Conservation (phyloP, 768 basidiomycete species). For the Serendipita vermifera region DNA sequence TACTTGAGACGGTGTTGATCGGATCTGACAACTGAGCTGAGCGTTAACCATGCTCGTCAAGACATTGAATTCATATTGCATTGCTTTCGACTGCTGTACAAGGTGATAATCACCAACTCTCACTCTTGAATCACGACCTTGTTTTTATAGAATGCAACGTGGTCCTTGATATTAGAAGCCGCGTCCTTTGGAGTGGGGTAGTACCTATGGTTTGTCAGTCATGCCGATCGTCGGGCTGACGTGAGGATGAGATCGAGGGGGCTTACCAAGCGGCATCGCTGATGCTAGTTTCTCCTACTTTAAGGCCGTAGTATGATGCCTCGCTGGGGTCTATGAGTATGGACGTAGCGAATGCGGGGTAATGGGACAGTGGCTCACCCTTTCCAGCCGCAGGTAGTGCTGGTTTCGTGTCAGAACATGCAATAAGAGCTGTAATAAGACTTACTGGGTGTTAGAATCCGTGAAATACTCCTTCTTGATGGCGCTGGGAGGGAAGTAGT, state of each 20-base stretch:
- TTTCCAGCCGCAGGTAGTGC: conserved; percentile 57
- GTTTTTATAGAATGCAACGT: conserved; percentile 72
- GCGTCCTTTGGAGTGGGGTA: conserved; percentile 45
- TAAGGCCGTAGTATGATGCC: conserved; percentile 53
- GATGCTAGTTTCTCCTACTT: conserved; percentile 34
- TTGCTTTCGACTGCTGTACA: no score
- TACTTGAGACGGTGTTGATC: no score
- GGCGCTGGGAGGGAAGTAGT: conserved; percentile 55
- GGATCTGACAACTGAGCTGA: no score
- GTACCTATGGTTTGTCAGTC: conserved; percentile 35
- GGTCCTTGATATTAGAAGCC: conserved; percentile 49
- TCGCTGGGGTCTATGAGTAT: conserved; percentile 25
- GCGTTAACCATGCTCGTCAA: no score
- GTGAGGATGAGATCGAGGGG: not conserved
- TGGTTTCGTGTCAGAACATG: conserved; percentile 18
- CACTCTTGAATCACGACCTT: conserved; percentile 15
- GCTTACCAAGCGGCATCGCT: conserved; percentile 57
- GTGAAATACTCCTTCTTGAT: conserved; percentile 36
- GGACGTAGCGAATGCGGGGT: not conserved
- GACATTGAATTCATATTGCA: no score
- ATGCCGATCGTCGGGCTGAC: not conserved
- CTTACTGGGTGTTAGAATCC: conserved; percentile 42
- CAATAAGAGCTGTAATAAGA: conserved; percentile 13
- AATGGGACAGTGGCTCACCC: conserved; percentile 32
- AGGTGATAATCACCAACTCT: no score